Conservation (phyloP, 148 eudicot species). For the Fagopyrum tataricum region DNA sequence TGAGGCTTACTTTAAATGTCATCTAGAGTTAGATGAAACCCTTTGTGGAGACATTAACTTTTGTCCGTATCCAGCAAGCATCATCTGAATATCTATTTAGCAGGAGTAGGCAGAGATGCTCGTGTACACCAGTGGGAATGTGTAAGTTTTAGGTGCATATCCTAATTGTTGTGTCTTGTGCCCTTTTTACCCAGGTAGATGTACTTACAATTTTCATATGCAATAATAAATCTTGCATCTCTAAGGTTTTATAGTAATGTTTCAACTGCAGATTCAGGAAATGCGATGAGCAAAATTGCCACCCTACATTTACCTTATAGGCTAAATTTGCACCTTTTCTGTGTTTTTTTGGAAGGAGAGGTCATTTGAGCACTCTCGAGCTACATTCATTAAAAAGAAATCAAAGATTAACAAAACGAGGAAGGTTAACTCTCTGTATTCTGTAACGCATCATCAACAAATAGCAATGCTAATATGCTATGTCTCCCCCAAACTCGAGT, state of each 20-base stretch:
- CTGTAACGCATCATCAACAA: too few species aligned
- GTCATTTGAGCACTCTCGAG: too few species aligned
- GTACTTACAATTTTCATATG: background rate
- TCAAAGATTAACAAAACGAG: too few species aligned
- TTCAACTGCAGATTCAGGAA: background rate
- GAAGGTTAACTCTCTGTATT: too few species aligned
- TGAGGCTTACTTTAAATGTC: constrained; percentile 27
- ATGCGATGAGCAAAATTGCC: background rate
- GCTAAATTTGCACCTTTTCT: background rate
- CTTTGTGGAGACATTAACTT: background rate
- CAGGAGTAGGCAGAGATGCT: background rate
- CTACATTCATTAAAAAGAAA: too few species aligned
- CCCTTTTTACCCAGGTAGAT: background rate
- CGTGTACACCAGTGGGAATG: constrained; percentile 2
- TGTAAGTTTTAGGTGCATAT: constrained; percentile 13
- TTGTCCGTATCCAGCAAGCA: background rate
- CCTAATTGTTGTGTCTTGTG: background rate
- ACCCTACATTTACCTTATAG: background rate
- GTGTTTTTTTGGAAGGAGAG: too few species aligned
- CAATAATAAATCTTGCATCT: background rate
- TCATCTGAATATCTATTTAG: background rate
- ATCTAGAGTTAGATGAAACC: background rate
- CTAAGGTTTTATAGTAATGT: background rate
- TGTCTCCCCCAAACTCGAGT: too few species aligned
- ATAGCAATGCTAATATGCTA: too few species aligned